Evolutionary conservation across 345 rosid species (phyloP).

Genomic region (Eutrema heterophyllum): DNA sequence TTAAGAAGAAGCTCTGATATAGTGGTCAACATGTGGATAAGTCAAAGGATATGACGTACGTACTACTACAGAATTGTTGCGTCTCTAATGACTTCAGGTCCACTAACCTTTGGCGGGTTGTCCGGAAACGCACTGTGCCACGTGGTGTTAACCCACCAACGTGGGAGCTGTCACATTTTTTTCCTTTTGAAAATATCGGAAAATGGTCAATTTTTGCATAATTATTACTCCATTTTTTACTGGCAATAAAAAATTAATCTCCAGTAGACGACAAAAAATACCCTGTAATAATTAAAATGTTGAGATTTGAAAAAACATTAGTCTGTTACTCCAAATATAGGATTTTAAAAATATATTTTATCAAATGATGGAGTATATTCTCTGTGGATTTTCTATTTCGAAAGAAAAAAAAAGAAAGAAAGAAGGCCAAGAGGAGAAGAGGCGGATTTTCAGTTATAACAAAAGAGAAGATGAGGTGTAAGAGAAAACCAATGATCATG

Average conservation of each 20-base stretch:
- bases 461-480: conserved; percentile 21
- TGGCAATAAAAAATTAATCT: neutral
- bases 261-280: neutral
- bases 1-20: neutral
- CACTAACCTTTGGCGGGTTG: conserved; percentile 29
- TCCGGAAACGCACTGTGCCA: neutral
- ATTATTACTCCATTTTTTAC: neutral
- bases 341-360: neutral
- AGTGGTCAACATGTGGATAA: conserved; percentile 17
- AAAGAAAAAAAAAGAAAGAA: neutral
- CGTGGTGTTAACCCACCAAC: conserved; percentile 20
- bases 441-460: conserved; percentile 19
- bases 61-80: neutral
- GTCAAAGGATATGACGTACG: neutral
- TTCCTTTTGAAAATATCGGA: neutral
- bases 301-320: neutral
- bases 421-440: neutral
- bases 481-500: conserved; percentile 17
- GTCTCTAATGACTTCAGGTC: conserved; percentile 20
- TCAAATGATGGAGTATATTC: conserved; percentile 13
- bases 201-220: neutral
- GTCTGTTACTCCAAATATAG: conserved; percentile 15
- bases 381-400: conserved; percentile 12
- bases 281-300: neutral
- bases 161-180: conserved; percentile 22